These are phyloP conservation scores for Jackrogersella minutella DNA, from an alignment of 495 filamentous ascomycete species.

Conservation along the genomic window DNA sequence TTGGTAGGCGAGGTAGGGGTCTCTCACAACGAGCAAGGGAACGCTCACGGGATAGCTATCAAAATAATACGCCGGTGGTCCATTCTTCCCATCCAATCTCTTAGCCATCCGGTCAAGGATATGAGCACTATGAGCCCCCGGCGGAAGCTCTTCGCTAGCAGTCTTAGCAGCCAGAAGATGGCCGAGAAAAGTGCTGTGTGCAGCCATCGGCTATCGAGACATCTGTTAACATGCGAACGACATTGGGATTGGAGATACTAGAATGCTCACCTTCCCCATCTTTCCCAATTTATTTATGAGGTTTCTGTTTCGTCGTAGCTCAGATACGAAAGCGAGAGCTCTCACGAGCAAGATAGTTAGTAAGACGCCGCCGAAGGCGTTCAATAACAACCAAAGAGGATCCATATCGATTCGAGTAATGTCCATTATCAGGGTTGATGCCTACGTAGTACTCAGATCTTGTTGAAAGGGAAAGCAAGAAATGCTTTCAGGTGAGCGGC, in stretches of 20 bases:
- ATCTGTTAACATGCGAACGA: neutral
- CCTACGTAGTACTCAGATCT: neutral
- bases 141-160: slow-evolving; percentile 38
- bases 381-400: slow-evolving; percentile 10
- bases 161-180: slow-evolving; percentile 43
- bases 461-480: no score
- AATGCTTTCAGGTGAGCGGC: no score
- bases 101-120: slow-evolving; percentile 31
- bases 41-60: slow-evolving; percentile 39
- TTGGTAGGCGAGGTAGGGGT: slow-evolving; percentile 42
- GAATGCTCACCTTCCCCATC: slow-evolving; percentile 36
- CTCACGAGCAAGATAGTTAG: slow-evolving; percentile 16
- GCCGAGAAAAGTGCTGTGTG: slow-evolving; percentile 39
- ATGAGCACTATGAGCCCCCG: slow-evolving; percentile 31
- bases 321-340: slow-evolving; percentile 25
- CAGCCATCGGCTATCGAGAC: slow-evolving; percentile 34
- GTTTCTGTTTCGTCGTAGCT: slow-evolving; percentile 30
- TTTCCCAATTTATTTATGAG: slow-evolving; percentile 29
- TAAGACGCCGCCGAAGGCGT: slow-evolving; percentile 29
- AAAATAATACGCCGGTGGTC: slow-evolving; percentile 39
- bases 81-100: slow-evolving; percentile 20
- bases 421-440: no score
- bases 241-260: neutral
- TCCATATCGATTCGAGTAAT: slow-evolving; percentile 24
- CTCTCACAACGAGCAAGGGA: slow-evolving; percentile 37